Evolutionary conservation across 2,329 filamentous ascomycete genomes (phyloP), one percentile per base, ranked within the genome.

Genomic region (Onygena corvina): DNA sequence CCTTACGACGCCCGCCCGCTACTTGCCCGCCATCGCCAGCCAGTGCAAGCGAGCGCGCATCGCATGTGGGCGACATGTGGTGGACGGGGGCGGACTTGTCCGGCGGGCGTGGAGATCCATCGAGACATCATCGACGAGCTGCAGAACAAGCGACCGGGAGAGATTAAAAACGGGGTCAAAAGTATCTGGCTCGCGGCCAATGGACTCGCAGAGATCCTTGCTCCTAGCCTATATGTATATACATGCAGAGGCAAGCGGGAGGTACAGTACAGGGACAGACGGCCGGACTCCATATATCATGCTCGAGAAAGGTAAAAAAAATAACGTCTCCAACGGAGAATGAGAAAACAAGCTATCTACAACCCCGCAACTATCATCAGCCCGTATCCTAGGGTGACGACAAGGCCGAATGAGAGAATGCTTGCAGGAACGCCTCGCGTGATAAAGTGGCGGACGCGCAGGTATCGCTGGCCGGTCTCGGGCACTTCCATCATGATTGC

Each of bases 401-500:
- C 82, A 7, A 98, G 85, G 0, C 75, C 65, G 57, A 94, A 83
- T 0, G 88, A 82, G 49, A 95, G 73, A 30, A 96, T 64, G 66
- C 85, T 93, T 61, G 84, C 82, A 0, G 92, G 90, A 31, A 98
- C 79, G 61, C 92, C 92, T n/a, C 89, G 75, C 47, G 84, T 93
- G 60, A 98, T 83, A 67, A 98, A 98, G 65, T 98, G 92, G 62
- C 84, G 85, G 47, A 98, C 93, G 52, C 84, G 76, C 48, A 98
- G 76, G 62, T 98, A 98, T 50, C 92, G 76, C 63, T 94, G 86
- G 6, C 92, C 92, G 0, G 89, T 93, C 55, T 83, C 77, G 0
- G 86, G 78, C 60, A 98, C 90, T 69, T 98, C 92, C 75, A 96
- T 96, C 92, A 98, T 96, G 60, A 98, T 96, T 3, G 92, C 92